A percentile compares a stretch with the other conserved stretches of the same genome.
Evolutionary conservation across 495 filamentous ascomycete genomes (phyloP).

Genomic region (Saxophila tyrrhenica): DNA sequence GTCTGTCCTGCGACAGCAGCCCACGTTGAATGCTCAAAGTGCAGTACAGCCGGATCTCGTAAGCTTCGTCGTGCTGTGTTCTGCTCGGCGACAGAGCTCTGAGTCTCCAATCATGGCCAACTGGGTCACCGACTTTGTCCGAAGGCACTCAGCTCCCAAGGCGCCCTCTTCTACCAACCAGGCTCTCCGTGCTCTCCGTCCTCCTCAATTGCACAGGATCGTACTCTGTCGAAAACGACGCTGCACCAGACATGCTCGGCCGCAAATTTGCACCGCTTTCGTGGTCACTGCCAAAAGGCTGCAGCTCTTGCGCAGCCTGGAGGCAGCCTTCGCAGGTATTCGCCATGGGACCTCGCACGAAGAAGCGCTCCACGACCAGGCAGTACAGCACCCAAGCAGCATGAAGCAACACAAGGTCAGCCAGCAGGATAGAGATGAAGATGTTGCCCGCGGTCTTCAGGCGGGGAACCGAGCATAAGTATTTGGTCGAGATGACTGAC

Average conservation of each 20-base stretch:
- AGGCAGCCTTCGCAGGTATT: neutral
- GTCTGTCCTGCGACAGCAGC: too few species aligned
- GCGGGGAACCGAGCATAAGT: conserved; percentile 28
- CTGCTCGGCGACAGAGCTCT: too few species aligned
- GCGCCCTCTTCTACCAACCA: neutral
- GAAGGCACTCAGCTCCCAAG: too few species aligned
- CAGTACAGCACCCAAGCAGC: neutral
- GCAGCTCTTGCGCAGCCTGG: neutral
- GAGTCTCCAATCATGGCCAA: too few species aligned
- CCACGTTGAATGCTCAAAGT: too few species aligned
- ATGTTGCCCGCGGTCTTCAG: conserved; percentile 23
- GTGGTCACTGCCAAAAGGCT: neutral
- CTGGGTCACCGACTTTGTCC: too few species aligned
- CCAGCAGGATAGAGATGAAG: conserved; percentile 23
- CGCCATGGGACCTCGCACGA: neutral
- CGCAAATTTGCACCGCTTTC: neutral
- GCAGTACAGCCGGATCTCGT: too few species aligned
- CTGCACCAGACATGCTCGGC: neutral
- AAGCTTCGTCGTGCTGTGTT: too few species aligned
- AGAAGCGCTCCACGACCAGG: neutral
- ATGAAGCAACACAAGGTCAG: conserved; percentile 28
- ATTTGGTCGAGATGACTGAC: conserved; percentile 20
- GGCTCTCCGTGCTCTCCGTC: neutral
- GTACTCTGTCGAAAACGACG: neutral
- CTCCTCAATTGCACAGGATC: neutral